These are phyloP conservation scores for Ceriops zippeliana DNA, from an alignment of 345 rosid genomes.

Conservation along the genomic window DNA sequence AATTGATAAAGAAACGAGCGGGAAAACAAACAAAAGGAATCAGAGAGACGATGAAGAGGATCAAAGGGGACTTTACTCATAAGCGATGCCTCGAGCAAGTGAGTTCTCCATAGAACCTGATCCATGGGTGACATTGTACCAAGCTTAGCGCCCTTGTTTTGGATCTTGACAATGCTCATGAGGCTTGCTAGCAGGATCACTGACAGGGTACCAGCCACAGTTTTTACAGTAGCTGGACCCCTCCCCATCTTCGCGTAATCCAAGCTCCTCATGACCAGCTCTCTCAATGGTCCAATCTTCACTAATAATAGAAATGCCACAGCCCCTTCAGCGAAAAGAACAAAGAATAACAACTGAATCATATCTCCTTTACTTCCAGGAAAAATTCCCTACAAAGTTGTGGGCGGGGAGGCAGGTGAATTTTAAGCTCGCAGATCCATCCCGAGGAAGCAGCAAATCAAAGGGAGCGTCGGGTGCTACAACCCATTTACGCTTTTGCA, in stretches of 20 bases:
- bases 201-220: conserved; percentile 89
- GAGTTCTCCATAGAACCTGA: conserved; percentile 98
- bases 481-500: background rate
- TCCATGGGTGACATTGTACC: conserved; percentile 99
- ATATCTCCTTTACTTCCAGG: conserved; percentile 32
- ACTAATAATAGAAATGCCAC: conserved; percentile 67
- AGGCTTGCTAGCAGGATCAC: conserved; percentile 75
- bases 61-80: conserved; percentile 46
- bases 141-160: conserved; percentile 93
- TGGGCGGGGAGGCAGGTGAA: background rate
- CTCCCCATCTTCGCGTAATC: conserved; percentile 83
- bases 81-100: conserved; percentile 93
- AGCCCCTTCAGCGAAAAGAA: conserved; percentile 70
- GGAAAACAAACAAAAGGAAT: background rate
- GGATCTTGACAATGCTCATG: conserved; percentile 89
- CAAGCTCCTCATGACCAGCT: conserved; percentile 81
- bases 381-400: conserved; percentile 1
- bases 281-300: conserved; percentile 86
- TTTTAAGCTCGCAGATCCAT: conserved; percentile 4
- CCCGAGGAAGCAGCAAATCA: background rate
- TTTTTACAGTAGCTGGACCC: conserved; percentile 94
- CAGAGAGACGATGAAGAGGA: conserved; percentile 11
- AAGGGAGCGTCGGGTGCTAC: background rate
- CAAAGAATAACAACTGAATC: conserved; percentile 82
- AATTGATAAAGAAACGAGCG: background rate